A percentile compares a stretch with the other conserved stretches of the same genome.
Evolutionary conservation across 139 green algal genomes (phyloP).

Genomic region (Micractinium sp.): DNA sequence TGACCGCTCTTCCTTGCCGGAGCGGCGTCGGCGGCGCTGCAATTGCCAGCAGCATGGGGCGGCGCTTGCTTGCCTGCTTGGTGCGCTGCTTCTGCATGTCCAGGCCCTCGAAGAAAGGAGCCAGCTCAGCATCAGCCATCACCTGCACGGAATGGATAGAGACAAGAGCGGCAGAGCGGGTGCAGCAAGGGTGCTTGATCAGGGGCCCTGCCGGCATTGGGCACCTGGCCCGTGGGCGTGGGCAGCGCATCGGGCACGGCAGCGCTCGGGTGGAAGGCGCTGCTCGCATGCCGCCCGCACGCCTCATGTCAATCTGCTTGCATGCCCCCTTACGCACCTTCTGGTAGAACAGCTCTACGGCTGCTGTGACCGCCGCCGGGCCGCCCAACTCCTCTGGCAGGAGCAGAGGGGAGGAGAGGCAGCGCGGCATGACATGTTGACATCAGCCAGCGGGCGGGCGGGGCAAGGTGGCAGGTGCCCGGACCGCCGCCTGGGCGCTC

Average conservation of each 20-base stretch:
- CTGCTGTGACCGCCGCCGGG: neutral
- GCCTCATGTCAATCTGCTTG: neutral
- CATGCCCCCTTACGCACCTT: neutral
- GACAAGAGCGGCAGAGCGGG: neutral
- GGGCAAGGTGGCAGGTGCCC: no score
- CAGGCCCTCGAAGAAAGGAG: neutral
- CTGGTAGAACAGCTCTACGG: neutral
- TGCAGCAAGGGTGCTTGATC: neutral
- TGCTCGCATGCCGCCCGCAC: no score
- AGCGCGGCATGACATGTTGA: neutral
- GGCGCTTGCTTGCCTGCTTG: neutral
- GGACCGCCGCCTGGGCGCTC: neutral
- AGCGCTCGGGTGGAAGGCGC: no score
- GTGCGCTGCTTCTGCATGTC: neutral
- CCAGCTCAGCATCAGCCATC: neutral
- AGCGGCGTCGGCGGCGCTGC: no score
- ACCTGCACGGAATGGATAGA: neutral
- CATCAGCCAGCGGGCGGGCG: no score
- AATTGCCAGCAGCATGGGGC: neutral
- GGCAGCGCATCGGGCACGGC: no score
- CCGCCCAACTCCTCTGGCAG: neutral
- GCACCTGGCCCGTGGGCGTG: neutral
- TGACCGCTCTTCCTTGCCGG: no score
- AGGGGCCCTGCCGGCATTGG: neutral
- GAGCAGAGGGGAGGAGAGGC: neutral